Percentiles rank a stretch among this genome's conserved stretches.
These are phyloP conservation scores for Biscogniauxia mediterranea DNA, from an alignment of 2,329 filamentous ascomycete species.

Conservation along the genomic window DNA sequence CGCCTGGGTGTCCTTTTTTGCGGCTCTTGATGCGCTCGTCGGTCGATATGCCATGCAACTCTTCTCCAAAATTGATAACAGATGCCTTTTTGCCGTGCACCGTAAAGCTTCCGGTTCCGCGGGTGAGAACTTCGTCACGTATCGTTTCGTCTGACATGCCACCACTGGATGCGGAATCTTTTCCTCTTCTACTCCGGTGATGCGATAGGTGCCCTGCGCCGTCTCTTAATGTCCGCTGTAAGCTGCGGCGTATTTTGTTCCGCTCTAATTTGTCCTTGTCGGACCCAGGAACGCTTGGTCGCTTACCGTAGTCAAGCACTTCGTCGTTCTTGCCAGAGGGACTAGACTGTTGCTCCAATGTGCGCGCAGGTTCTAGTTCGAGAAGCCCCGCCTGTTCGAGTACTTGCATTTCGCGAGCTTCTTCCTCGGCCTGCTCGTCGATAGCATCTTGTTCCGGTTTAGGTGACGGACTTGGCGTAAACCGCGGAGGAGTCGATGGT, in stretches of 20 bases:
- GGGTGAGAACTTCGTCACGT: constrained; percentile 67
- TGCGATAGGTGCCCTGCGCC: constrained; percentile 64
- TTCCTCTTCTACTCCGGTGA: constrained; percentile 73
- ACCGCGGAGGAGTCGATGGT: constrained; percentile 34
- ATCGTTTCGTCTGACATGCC: constrained; percentile 47
- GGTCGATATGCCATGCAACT: constrained; percentile 74
- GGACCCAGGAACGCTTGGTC: constrained; percentile 34
- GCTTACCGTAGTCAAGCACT: constrained; percentile 38
- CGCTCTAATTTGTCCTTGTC: constrained; percentile 52
- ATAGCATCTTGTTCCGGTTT: constrained; percentile 30
- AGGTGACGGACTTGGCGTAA: constrained; percentile 30
- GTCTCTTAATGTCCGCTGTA: constrained; percentile 88
- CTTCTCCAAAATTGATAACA: constrained; percentile 93
- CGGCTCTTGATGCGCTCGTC: constrained; percentile 70
- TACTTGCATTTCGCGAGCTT: constrained; percentile 66
- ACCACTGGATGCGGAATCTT: constrained; percentile 66
- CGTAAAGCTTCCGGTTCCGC: constrained; percentile 86
- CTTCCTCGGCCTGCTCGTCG: constrained; percentile 48
- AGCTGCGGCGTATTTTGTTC: constrained; percentile 75
- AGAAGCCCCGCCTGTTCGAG: constrained; percentile 67
- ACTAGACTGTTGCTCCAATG: constrained; percentile 41
- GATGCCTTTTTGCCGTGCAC: constrained; percentile 98
- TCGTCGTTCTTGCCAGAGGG: constrained; percentile 43
- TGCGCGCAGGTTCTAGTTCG: constrained; percentile 42
- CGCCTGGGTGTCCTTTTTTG: constrained; percentile 48